phyloP scores from a whole-genome alignment of 768 basidiomycete species.

The Cystobasidium tubakii region DNA sequence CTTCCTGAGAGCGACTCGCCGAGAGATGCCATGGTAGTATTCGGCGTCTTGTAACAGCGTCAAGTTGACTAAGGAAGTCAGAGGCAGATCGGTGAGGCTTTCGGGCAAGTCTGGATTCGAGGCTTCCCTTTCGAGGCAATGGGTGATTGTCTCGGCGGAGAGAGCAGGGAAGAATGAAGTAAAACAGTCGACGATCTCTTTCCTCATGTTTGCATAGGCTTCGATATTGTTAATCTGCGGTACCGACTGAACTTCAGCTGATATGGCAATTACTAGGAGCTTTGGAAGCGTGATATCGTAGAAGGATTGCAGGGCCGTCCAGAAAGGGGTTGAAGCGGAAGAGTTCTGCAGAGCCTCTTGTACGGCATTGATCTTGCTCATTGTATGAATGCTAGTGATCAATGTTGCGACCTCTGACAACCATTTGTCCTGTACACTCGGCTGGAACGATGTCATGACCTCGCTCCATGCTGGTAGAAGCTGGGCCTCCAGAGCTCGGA shows the following conservation, averaged over 20 bases:
- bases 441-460: background rate
- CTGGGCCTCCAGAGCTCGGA: slow-evolving; percentile 10
- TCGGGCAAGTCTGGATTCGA: background rate
- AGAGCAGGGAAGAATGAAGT: background rate
- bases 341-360: background rate
- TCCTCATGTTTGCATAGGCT: background rate
- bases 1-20: background rate
- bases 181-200: slow-evolving; percentile 2
- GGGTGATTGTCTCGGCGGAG: background rate
- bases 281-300: slow-evolving; percentile 22
- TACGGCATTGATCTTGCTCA: background rate
- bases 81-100: background rate
- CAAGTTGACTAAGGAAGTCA: slow-evolving; percentile 13
- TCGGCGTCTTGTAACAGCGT: slow-evolving; percentile 19
- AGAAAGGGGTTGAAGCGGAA: background rate
- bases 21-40: background rate
- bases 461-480: slow-evolving; percentile 7
- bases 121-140: slow-evolving; percentile 12
- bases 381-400: background rate
- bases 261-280: background rate
- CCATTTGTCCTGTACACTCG: background rate
- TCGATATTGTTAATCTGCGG: background rate
- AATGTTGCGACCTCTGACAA: background rate
- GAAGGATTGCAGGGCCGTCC: slow-evolving; percentile 18
- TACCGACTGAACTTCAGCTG: background rate